Conservation (phyloP, 2,329 filamentous ascomycete genomes). For the Sclerotinia sclerotiorum region DNA sequence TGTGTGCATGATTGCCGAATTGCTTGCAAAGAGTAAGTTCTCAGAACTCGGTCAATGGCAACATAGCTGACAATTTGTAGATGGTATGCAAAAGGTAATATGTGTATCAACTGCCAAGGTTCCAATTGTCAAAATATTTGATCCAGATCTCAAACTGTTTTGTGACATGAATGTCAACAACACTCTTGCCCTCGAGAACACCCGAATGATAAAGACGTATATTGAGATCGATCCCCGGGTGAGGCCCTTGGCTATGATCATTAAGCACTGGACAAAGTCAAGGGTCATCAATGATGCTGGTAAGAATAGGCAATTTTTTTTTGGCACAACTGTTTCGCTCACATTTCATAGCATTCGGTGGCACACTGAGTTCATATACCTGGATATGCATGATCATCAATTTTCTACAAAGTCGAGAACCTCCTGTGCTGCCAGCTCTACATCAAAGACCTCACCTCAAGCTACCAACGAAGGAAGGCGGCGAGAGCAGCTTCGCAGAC, state of each 20-base stretch:
- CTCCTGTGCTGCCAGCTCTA: slow-evolving; percentile 80
- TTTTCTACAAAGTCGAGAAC: slow-evolving; percentile 84
- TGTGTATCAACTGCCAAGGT: slow-evolving; percentile 95
- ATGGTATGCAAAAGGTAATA: slow-evolving; percentile 94
- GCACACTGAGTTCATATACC: slow-evolving; percentile 95
- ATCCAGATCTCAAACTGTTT: slow-evolving; percentile 82
- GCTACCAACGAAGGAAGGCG: slow-evolving; percentile 60
- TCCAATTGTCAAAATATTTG: slow-evolving; percentile 98
- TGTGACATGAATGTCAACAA: slow-evolving; percentile 99
- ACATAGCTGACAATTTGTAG: slow-evolving; percentile 51
- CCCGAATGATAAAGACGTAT: slow-evolving; percentile 96
- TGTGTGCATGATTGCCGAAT: slow-evolving; percentile 86
- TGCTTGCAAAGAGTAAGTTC: slow-evolving; percentile 77
- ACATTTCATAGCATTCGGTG: slow-evolving; percentile 69
- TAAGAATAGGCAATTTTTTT: slow-evolving; percentile 54
- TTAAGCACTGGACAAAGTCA: slow-evolving; percentile 95
- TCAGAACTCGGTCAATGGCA: slow-evolving; percentile 18
- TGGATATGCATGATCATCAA: slow-evolving; percentile 99
- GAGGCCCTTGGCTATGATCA: slow-evolving; percentile 88
- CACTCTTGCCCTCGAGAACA: slow-evolving; percentile 90
- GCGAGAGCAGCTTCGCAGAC: slow-evolving; percentile 79
- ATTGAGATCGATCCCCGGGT: slow-evolving; percentile 90
- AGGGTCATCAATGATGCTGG: slow-evolving; percentile 95
- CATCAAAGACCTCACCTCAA: slow-evolving; percentile 71
- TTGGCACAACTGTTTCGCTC: slow-evolving; percentile 25